These are phyloP conservation scores for Dioszegia hungarica DNA, from an alignment of 768 basidiomycete genomes.

Conservation along the genomic window DNA sequence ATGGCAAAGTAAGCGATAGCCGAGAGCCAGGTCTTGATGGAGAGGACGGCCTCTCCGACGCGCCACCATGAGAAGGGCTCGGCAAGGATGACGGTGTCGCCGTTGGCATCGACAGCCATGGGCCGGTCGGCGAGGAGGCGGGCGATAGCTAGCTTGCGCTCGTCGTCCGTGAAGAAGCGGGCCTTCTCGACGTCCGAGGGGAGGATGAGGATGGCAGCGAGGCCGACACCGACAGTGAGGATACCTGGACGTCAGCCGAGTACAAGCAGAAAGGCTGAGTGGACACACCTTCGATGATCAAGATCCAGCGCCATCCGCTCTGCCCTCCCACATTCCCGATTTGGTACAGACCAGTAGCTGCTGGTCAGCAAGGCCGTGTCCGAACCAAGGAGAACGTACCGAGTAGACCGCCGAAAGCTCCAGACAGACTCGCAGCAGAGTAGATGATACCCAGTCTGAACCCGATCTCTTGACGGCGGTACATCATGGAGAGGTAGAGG, in stretches of 20 bases:
- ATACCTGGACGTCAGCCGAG: slow-evolving; percentile 2
- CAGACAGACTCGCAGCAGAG: slow-evolving; percentile 18
- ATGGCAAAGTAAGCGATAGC: slow-evolving; percentile 30
- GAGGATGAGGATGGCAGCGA: slow-evolving; percentile 24
- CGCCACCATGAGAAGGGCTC: slow-evolving; percentile 28
- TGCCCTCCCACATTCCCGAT: slow-evolving; percentile 14
- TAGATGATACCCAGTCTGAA: slow-evolving; percentile 32
- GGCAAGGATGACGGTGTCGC: slow-evolving; percentile 6
- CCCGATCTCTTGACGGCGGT: slow-evolving; percentile 31
- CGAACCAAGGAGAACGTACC: background rate
- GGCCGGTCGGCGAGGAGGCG: slow-evolving; percentile 18
- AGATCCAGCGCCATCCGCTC: slow-evolving; percentile 35
- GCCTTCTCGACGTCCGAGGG: slow-evolving; percentile 29
- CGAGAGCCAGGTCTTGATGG: slow-evolving; percentile 29
- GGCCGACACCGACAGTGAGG: slow-evolving; percentile 23
- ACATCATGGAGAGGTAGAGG: slow-evolving; percentile 28
- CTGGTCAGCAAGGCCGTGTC: background rate
- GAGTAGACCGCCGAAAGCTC: slow-evolving; percentile 24
- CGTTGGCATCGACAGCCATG: slow-evolving; percentile 6
- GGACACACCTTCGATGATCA: slow-evolving; percentile 33
- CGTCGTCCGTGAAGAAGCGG: slow-evolving; percentile 23
- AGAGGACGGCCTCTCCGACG: slow-evolving; percentile 20
- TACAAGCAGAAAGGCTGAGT: background rate
- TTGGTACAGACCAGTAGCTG: slow-evolving; percentile 23
- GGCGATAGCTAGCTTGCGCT: slow-evolving; percentile 15